Percentiles rank a stretch among this genome's conserved stretches.
phyloP scores from a whole-genome alignment of 2,329 filamentous ascomycete genomes.

The Scleromitrula shiraiana region DNA sequence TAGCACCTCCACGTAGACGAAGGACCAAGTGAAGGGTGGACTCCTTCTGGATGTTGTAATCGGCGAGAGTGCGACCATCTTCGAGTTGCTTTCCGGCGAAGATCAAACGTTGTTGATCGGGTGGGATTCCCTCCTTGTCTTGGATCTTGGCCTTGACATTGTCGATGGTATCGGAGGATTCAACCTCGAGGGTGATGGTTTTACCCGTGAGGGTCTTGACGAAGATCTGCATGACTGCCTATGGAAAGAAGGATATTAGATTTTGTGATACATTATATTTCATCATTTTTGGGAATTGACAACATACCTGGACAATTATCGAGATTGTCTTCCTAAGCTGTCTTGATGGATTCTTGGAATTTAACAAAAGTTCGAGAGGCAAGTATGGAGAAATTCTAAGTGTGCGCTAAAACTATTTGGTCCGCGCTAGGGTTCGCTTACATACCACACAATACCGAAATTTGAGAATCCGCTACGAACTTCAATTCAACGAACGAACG shows the following conservation, averaged over 20 bases:
- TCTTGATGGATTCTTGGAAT: slow-evolving; percentile 6
- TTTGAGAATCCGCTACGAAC: background rate
- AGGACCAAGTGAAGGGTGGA: slow-evolving; percentile 96
- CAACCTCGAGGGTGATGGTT: slow-evolving; percentile 99
- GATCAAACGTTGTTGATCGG: slow-evolving; percentile 98
- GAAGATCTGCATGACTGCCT: slow-evolving; percentile 50
- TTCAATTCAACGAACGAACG: slow-evolving; percentile 3
- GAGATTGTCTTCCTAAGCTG: slow-evolving; percentile 29
- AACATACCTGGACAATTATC: slow-evolving; percentile 27
- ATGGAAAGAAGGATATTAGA: background rate
- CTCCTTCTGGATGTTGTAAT: slow-evolving; percentile 99
- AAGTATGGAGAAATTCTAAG: background rate
- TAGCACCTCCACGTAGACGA: slow-evolving; percentile 94
- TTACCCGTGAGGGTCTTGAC: slow-evolving; percentile 87
- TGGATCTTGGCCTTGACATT: slow-evolving; percentile 98
- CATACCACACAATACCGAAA: slow-evolving; percentile 8
- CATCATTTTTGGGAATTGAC: background rate
- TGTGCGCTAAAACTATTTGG: slow-evolving; percentile 8
- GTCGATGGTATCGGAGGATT: slow-evolving; percentile 99
- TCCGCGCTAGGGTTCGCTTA: slow-evolving; percentile 8
- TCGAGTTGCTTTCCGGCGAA: slow-evolving; percentile 99
- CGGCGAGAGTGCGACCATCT: slow-evolving; percentile 95
- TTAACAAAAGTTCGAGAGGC: slow-evolving; percentile 8
- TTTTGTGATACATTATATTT: background rate
- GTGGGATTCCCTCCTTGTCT: slow-evolving; percentile 99